Percentiles rank a stretch among this genome's conserved stretches.
phyloP scores from a whole-genome alignment of 2,329 filamentous ascomycete genomes.

The Paramyrothecium roridum region DNA sequence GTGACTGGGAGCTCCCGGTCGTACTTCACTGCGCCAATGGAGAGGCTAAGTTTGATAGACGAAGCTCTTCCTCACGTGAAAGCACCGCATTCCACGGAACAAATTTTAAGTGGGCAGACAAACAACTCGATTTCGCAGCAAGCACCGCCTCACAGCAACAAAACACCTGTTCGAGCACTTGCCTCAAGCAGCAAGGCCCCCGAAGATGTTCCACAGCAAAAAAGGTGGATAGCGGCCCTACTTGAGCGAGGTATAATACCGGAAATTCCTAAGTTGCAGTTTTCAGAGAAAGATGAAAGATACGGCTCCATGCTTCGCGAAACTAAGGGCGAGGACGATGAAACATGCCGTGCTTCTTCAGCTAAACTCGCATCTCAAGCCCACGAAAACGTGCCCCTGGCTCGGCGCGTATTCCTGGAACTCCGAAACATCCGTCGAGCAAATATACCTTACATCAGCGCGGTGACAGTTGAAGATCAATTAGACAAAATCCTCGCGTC shows the following conservation, averaged over 20 bases:
- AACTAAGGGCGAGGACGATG: not conserved
- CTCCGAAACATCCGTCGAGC: not conserved
- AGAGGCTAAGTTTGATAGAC: not conserved
- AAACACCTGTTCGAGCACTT: too few relatives aligned
- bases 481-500: slow-evolving; percentile 2
- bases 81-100: too few relatives aligned
- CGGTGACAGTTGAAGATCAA: not conserved
- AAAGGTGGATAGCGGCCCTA: not conserved
- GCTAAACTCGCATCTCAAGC: not conserved
- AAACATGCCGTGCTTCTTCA: not conserved
- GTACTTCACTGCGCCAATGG: not conserved
- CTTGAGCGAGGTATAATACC: not conserved
- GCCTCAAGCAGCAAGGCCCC: not conserved
- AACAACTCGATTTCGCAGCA: too few relatives aligned
- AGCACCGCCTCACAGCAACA: too few relatives aligned
- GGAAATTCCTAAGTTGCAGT: not conserved
- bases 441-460: slow-evolving; percentile 2
- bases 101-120: too few relatives aligned
- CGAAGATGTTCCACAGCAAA: not conserved
- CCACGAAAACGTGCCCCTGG: not conserved
- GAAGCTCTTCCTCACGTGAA: too few relatives aligned
- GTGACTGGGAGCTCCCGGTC: not conserved
- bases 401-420: not conserved
- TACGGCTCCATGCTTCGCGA: not conserved
- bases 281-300: not conserved